Evolutionary conservation across 306 rosid species (phyloP), one percentile per base, ranked within the genome.

Genomic region (Dalbergia cultrata): DNA sequence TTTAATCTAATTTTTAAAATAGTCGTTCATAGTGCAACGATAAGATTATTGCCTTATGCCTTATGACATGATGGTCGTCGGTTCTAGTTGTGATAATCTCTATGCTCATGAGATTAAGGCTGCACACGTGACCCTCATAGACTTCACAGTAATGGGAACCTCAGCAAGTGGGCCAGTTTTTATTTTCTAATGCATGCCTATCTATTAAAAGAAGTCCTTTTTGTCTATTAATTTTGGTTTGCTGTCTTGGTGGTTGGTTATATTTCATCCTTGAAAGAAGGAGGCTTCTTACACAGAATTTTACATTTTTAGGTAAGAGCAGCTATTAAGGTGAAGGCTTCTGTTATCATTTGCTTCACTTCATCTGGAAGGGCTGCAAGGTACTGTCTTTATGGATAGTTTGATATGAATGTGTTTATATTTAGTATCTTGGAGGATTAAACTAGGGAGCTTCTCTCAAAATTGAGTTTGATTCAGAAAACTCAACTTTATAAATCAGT

Each of bases 321-420:
- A 45, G 99, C 98, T 78, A 93, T 96, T 80, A 96, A 96, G 92
- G 98, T 96, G 94, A 96, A 93, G 85, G 99, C 99, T 74, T 96
- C 98, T 19, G 91, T 86, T 76, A 93, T 96, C 69, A 96, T 96
- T 81, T 96, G 99, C 89, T 96, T 96, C 82, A 96, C 99, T 72
- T 92, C 99, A 49, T 92, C 98, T 49, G 99, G 99, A 88, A 86
- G 98, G 86, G 97, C 99, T 68, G 99, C 99, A 65, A 93, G 99
- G 99, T 95, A 86, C 21, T 43, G 35, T 77, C 41, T 65, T 16
- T 4, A 41, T 13, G 64, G 70, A 69, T 49, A 50, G 49, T 67
- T 59, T 43, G 31, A 58, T 34, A 14, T 57, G 56, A 73, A 18
- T 67, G 59, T 68, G 66, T 74, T 67, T 22, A 11, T 63, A 50